Evolutionary conservation across 148 eudicot genomes (phyloP).

Genomic region (Vaccinium darrowii): DNA sequence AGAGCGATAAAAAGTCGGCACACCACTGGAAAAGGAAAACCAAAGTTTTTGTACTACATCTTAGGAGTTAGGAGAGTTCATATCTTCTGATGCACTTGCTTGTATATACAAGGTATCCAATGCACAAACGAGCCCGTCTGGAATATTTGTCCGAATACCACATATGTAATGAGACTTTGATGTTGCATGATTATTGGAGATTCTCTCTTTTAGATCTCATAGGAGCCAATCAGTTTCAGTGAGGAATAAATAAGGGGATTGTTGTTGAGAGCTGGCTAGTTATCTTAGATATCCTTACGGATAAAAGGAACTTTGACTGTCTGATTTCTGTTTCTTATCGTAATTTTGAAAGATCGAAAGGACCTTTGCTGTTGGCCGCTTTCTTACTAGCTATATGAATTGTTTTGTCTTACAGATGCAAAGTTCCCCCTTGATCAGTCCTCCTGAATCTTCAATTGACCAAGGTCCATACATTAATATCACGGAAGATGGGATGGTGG

Average conservation of each 20-base stretch:
- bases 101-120: neutral
- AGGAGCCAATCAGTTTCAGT: neutral
- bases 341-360: neutral
- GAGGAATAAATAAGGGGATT: neutral
- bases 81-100: neutral
- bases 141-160: neutral
- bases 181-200: neutral
- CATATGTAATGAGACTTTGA: neutral
- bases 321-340: neutral
- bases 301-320: neutral
- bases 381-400: neutral
- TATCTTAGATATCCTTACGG: neutral
- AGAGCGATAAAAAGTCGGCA: neutral
- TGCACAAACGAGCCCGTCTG: neutral
- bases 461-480: slow-evolving; percentile 69
- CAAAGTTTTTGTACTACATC: neutral
- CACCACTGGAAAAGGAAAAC: neutral
- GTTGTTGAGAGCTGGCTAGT: neutral
- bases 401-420: slow-evolving; percentile 31
- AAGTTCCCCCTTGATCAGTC: slow-evolving; percentile 23
- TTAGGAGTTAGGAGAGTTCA: neutral
- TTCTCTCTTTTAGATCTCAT: neutral
- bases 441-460: slow-evolving; percentile 53
- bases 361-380: neutral
- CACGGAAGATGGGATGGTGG: slow-evolving; percentile 55